phyloP scores from a whole-genome alignment of 2,329 filamentous ascomycete genomes.

The Pseudodiploospora longispora region DNA sequence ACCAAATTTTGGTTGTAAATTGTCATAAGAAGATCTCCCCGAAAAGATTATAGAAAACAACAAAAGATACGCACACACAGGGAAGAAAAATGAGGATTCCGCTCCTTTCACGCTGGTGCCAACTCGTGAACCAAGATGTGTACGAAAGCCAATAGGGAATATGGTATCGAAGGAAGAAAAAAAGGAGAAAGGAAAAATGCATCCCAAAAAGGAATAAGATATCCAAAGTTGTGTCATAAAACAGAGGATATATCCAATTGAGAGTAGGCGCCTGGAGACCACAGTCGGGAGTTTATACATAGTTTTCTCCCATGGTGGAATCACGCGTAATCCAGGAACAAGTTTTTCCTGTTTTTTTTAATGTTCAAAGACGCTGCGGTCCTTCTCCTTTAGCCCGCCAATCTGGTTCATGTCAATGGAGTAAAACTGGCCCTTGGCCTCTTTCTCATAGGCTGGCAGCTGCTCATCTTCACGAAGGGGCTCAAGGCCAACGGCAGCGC shows the following conservation, averaged over 20 bases:
- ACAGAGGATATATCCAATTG: constrained; percentile 8
- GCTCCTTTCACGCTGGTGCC: no score
- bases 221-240: constrained; percentile 10
- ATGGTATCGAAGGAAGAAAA: neutral
- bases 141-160: no score
- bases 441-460: constrained; percentile 83
- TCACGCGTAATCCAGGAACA: neutral
- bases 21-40: no score
- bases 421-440: constrained; percentile 72
- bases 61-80: no score
- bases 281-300: no score
- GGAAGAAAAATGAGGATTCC: no score
- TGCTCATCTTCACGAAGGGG: constrained; percentile 65
- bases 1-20: no score
- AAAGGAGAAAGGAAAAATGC: constrained; percentile 6
- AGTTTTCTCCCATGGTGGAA: no score
- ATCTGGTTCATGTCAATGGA: constrained; percentile 92
- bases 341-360: constrained; percentile 1
- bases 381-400: constrained; percentile 89
- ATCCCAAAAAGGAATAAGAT: constrained; percentile 4
- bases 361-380: constrained; percentile 35
- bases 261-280: neutral
- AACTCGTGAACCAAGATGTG: no score
- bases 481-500: constrained; percentile 76
- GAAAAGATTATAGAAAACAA: no score